Evolutionary conservation across 2,329 filamentous ascomycete species (phyloP), one percentile per base, ranked within the genome.

Genomic region (Neofusicoccum ribis): DNA sequence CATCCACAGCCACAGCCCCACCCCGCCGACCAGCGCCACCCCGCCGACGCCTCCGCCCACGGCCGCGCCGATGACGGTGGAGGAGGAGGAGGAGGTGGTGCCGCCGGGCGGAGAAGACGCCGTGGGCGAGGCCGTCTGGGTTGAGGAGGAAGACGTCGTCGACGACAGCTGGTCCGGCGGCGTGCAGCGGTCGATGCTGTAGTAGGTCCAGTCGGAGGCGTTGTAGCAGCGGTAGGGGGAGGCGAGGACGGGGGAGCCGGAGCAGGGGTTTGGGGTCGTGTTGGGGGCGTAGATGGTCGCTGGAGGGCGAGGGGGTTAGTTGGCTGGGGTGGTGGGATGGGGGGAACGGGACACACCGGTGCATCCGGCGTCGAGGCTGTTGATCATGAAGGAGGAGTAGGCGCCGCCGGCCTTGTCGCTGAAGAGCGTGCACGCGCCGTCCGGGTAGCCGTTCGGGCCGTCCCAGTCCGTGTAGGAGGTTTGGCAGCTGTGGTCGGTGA

Each of bases 91-190:
- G 2, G 20, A 23, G 2, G 20, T 2, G 20, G 2, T 0, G 20
- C 20, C 20, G 20, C 20, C 20, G 20, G 2, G 20, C 20, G 20
- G 2, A 0, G 20, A 3, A 23, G 20, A 23, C 20, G 20, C 20
- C 2, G 20, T 23, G 20, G 20, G 20, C 20, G 2, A 2, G 20
- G 20, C 20, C 20, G 20, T 23, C 20, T 23, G 20, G 17, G 17
- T 17, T 2, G 20, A 2, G 20, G 20, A 23, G 20, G 20, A 23
- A 23, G 20, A 3, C 2, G 20, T 3, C 20, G 20, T 3, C 2
- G 20, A 23, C 20, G 20, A 3, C 20, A 23, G 20, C 20, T 23
- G 20, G 20, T 23, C 20, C 20, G 20, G 77, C 4, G 77, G 86
- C 47, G 69, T 81, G 9, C 62, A 64, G 3, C 20, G 36, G 34